Percentiles rank a stretch among this genome's conserved stretches.
Evolutionary conservation across 495 filamentous ascomycete genomes (phyloP).

Genomic region (Lasiosphaeriaceae sp.): DNA sequence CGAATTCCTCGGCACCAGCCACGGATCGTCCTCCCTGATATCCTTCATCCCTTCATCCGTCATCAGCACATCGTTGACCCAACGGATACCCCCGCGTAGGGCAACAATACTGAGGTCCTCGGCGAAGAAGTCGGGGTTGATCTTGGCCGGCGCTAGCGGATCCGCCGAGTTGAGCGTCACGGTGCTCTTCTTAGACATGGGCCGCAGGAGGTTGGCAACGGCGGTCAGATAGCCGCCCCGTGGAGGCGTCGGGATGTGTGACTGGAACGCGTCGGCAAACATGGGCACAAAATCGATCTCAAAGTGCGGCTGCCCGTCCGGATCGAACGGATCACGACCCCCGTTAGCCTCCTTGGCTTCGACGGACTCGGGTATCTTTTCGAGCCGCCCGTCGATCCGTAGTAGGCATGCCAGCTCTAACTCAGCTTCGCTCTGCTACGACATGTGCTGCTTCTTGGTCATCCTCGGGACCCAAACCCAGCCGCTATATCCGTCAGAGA

Average conservation of each 20-base stretch:
- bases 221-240: slow-evolving; percentile 51
- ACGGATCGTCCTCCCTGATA: slow-evolving; percentile 51
- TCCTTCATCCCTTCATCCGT: slow-evolving; percentile 57
- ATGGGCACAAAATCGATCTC: slow-evolving; percentile 62
- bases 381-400: slow-evolving; percentile 50
- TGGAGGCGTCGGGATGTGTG: slow-evolving; percentile 53
- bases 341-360: slow-evolving; percentile 48
- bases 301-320: slow-evolving; percentile 57
- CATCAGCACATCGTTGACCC: slow-evolving; percentile 51
- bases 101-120: slow-evolving; percentile 54
- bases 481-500: too few species aligned
- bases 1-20: slow-evolving; percentile 52
- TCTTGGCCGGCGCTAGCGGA: slow-evolving; percentile 49
- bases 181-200: slow-evolving; percentile 45
- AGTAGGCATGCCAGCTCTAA: slow-evolving; percentile 56
- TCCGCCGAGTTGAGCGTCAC: slow-evolving; percentile 52
- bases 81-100: slow-evolving; percentile 54
- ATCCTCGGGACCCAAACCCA: too few species aligned
- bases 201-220: slow-evolving; percentile 58
- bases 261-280: slow-evolving; percentile 61
- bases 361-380: slow-evolving; percentile 46
- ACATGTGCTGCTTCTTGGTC: too few species aligned
- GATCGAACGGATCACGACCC: slow-evolving; percentile 55
- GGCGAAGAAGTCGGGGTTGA: slow-evolving; percentile 60
- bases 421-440: too few species aligned